These are phyloP conservation scores for Pelargonium citronellum DNA, from an alignment of 441 rosid species.

Conservation along the genomic window DNA sequence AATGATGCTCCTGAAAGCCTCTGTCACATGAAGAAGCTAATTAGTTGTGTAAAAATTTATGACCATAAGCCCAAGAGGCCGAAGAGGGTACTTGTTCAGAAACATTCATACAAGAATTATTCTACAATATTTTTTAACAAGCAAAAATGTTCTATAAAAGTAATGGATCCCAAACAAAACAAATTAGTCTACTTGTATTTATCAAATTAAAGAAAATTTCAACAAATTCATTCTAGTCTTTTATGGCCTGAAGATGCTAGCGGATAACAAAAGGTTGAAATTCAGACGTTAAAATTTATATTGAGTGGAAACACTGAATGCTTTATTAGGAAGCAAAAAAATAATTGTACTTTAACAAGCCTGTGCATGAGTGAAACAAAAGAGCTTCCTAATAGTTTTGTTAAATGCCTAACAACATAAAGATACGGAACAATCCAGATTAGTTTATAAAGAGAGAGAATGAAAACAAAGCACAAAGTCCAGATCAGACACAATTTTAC, in stretches of 20 bases:
- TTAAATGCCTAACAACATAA: background rate
- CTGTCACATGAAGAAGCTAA: conserved; percentile 23
- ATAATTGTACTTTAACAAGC: too few species aligned
- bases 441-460: background rate
- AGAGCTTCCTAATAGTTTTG: background rate
- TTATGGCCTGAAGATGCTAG: too few species aligned
- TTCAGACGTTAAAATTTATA: background rate
- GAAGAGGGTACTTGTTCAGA: background rate
- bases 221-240: background rate
- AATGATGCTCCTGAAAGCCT: conserved; percentile 87
- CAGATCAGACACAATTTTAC: background rate
- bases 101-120: too few species aligned
- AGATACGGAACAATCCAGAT: background rate
- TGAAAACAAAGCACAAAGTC: too few species aligned
- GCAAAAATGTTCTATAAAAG: too few species aligned
- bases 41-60: conserved; percentile 15
- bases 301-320: background rate
- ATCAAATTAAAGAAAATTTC: background rate
- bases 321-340: too few species aligned
- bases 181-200: background rate
- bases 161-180: background rate
- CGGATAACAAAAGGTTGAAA: too few species aligned
- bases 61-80: too few species aligned
- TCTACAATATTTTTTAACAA: too few species aligned
- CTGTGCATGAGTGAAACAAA: background rate